Conservation (phyloP, 805 yeast species). For the Cyberlindnera samutprakarnensis region DNA sequence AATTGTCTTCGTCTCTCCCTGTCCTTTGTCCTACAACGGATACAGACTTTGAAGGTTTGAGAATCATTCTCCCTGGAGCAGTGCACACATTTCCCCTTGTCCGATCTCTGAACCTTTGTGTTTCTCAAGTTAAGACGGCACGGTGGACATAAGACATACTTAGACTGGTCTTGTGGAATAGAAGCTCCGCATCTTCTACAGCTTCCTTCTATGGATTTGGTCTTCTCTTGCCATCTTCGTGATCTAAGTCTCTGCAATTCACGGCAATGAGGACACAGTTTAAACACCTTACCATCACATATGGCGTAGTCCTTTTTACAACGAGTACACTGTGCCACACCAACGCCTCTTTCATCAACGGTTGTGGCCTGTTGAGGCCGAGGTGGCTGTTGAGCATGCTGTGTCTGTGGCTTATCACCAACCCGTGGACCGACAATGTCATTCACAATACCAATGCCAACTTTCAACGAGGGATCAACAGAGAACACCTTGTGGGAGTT, state of each 20-base stretch:
- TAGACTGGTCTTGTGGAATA: slow-evolving; percentile 42
- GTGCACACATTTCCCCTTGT: slow-evolving; percentile 61
- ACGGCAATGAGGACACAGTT: slow-evolving; percentile 58
- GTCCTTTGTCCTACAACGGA: slow-evolving; percentile 56
- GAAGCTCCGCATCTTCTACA: slow-evolving; percentile 57
- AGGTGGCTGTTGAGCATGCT: slow-evolving; percentile 2
- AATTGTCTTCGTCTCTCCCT: slow-evolving; percentile 47
- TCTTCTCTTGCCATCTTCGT: slow-evolving; percentile 56
- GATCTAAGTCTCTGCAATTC: slow-evolving; percentile 56
- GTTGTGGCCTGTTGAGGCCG: too few species aligned
- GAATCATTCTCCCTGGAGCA: slow-evolving; percentile 51
- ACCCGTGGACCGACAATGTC: slow-evolving; percentile 19
- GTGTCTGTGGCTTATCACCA: too few species aligned
- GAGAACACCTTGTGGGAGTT: slow-evolving; percentile 7
- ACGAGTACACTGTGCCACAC: slow-evolving; percentile 35
- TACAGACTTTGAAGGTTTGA: slow-evolving; percentile 53
- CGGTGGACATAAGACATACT: slow-evolving; percentile 51
- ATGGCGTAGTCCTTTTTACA: slow-evolving; percentile 56
- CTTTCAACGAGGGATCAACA: slow-evolving; percentile 19
- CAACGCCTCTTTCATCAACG: background rate
- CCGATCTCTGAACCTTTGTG: slow-evolving; percentile 50
- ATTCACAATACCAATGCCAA: slow-evolving; percentile 17
- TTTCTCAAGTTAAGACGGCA: slow-evolving; percentile 50
- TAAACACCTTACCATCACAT: slow-evolving; percentile 32
- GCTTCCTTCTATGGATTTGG: slow-evolving; percentile 52